Evolutionary conservation across 306 rosid species (phyloP).

Genomic region (Quercus agrifolia): DNA sequence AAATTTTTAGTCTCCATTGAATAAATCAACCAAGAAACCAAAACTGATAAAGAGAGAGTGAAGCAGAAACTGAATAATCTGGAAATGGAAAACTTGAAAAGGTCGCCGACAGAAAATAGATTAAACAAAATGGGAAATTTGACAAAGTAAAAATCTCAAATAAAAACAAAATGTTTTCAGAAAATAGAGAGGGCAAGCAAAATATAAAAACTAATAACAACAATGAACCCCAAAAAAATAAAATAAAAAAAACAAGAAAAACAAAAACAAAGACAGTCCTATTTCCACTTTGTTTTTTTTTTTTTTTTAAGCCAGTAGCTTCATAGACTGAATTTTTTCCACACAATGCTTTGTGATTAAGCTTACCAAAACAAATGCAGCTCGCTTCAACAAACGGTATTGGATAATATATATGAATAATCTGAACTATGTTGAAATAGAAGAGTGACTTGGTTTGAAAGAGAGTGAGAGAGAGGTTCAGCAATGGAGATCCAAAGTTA

Average conservation of each 20-base stretch:
- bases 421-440: too few species aligned
- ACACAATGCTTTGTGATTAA: conserved; percentile 19
- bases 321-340: neutral
- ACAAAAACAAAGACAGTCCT: neutral
- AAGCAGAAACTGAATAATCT: neutral
- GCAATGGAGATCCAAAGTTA: conserved; percentile 37
- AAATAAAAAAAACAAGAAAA: too few species aligned
- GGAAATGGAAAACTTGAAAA: neutral
- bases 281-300: neutral
- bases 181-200: neutral
- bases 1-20: neutral
- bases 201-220: neutral
- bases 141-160: neutral
- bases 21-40: neutral
- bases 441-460: too few species aligned
- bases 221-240: neutral
- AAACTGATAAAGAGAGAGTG: neutral
- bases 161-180: neutral
- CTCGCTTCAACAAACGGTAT: too few species aligned
- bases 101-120: conserved; percentile 46
- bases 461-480: neutral
- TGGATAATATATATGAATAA: too few species aligned
- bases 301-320: neutral
- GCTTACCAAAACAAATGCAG: conserved; percentile 48
- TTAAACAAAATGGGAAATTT: conserved; percentile 4